These are phyloP conservation scores for sunflower (Helianthus annuus) DNA, from an alignment of 129 eudicot genomes.

Conservation along the genomic window DNA sequence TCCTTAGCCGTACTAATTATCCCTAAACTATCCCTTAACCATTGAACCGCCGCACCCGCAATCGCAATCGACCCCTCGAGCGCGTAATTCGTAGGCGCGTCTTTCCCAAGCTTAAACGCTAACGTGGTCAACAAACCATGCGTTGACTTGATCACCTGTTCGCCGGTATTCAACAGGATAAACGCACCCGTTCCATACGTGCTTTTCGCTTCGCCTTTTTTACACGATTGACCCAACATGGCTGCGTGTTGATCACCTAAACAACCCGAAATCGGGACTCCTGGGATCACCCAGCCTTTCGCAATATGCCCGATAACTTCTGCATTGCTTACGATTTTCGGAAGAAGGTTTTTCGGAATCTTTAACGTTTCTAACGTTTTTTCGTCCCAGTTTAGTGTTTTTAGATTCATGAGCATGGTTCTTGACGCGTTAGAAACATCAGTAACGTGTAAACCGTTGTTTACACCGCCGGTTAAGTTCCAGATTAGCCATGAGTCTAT, in stretches of 20 bases:
- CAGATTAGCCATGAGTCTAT: conserved; percentile 93
- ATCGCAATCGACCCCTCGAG: conserved; percentile 95
- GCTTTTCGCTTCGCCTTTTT: conserved; percentile 95
- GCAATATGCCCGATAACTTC: conserved; percentile 75
- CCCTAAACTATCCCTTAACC: conserved; percentile 94
- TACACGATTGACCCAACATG: conserved; percentile 92
- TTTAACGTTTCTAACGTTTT: conserved; percentile 47
- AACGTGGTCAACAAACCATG: conserved; percentile 88
- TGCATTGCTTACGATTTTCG: conserved; percentile 83
- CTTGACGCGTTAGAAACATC: conserved; percentile 93
- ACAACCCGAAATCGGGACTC: conserved; percentile 92
- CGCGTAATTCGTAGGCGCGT: conserved; percentile 80
- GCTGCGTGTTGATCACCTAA: conserved; percentile 99
- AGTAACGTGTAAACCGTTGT: conserved; percentile 77
- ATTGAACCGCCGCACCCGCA: conserved; percentile 98
- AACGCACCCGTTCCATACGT: conserved; percentile 98
- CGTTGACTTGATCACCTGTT: conserved; percentile 59
- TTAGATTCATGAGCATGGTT: conserved; percentile 92
- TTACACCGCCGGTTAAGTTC: conserved; percentile 84
- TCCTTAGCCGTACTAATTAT: conserved; percentile 73
- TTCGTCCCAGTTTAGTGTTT: conserved; percentile 79
- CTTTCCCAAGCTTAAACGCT: conserved; percentile 86
- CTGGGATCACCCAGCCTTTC: conserved; percentile 78
- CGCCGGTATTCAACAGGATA: conserved; percentile 89
- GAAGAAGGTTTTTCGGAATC: conserved; percentile 61